Evolutionary conservation across 208 protist genomes (phyloP), one percentile per base, ranked within the genome.

Genomic region (Angomonas ambiguus): DNA sequence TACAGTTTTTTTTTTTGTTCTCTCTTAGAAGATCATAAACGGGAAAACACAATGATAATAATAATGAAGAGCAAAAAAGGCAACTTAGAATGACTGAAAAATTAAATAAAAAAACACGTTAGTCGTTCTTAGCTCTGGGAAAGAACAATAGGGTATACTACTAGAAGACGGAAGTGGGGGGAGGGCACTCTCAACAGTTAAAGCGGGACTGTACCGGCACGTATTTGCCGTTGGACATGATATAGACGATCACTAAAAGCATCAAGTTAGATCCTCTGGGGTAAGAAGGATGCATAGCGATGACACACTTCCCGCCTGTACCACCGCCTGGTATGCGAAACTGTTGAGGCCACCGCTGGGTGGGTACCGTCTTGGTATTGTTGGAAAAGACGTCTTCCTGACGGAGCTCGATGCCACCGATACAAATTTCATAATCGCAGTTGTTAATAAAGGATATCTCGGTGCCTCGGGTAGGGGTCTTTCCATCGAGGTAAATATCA

Each of bases 321-420:
- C 83, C 83, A 28, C 74, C 78, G 22, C 77, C 77, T 3, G 83
- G 79, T 25, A 94, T 81, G 45, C 63, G 60, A 24, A 92, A 59
- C 74, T 94, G 81, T 72, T 92, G 85, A 16, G 88, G 88, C 85
- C 88, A 94, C 4, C 88, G 83, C 66, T 85, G 83, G 38, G 85
- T 92, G 20, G 85, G 88, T 18, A 94, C 79, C 45, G 88, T 88
- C 61, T 79, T 80, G 38, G 76, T 74, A 59, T 79, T 85, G 58
- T 89, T 71, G n/a, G 88, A 90, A 51, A 88, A 87, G 42, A 94
- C 75, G 51, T 94, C 88, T 71, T 94, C 85, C 72, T 94, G 88
- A 56, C 83, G 85, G 31, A 94, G 76, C 53, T 94, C 88, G 0
- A 94, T 76, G 60, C 88, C 88, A 28, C 85, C 88, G 53, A 94